Conservation (phyloP, 371 early-diverging fungal genomes). For the Mortierella sp. region DNA sequence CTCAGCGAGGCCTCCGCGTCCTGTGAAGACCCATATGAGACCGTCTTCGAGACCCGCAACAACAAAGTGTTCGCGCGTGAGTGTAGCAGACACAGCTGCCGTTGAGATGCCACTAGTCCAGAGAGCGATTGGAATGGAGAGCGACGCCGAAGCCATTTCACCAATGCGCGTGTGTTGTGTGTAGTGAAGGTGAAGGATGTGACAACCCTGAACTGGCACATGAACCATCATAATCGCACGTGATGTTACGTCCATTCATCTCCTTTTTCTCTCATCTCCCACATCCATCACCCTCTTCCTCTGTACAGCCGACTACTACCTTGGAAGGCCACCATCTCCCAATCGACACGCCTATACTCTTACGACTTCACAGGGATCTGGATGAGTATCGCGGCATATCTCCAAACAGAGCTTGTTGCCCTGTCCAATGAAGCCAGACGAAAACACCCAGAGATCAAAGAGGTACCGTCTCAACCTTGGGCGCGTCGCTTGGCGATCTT, state of each 20-base stretch:
- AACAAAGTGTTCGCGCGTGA: slow-evolving; percentile 48
- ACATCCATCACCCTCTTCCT: neutral
- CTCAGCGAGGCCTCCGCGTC: neutral
- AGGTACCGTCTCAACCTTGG: slow-evolving; percentile 63
- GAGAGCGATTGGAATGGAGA: slow-evolving; percentile 50
- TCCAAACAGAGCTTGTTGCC: slow-evolving; percentile 87
- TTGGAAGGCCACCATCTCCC: neutral
- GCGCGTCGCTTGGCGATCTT: too few species aligned
- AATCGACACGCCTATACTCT: neutral
- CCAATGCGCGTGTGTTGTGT: slow-evolving; percentile 3
- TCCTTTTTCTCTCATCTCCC: neutral
- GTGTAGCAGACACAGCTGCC: slow-evolving; percentile 22
- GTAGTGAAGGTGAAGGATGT: too few species aligned
- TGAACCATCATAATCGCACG: slow-evolving; percentile 1
- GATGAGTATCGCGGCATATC: slow-evolving; percentile 65
- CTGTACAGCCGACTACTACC: too few species aligned
- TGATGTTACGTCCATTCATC: neutral
- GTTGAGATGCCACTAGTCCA: slow-evolving; percentile 26
- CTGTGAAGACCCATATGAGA: slow-evolving; percentile 64
- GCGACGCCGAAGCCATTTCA: slow-evolving; percentile 34
- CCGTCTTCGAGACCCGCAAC: slow-evolving; percentile 71
- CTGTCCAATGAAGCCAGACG: slow-evolving; percentile 90
- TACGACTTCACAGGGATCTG: neutral
- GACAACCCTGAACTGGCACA: too few species aligned
- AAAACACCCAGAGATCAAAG: slow-evolving; percentile 96